Evolutionary conservation across 305 asterid genomes (phyloP).

Genomic region (Fraxinus xanthoxyloides): DNA sequence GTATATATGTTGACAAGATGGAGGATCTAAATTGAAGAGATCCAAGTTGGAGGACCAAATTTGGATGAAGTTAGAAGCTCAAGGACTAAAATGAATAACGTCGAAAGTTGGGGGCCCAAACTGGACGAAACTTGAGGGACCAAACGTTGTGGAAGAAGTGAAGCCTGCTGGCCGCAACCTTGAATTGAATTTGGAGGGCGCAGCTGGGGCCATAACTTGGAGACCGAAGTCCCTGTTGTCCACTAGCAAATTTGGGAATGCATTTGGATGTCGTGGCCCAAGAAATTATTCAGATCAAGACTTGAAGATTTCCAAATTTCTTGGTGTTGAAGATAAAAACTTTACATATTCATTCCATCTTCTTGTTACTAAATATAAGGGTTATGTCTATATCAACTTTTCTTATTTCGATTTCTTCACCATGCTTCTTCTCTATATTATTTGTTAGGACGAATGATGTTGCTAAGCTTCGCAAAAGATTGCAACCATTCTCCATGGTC

Average conservation of each 20-base stretch:
- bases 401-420: no score
- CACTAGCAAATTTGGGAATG: background rate
- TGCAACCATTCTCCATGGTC: constrained; percentile 51
- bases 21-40: background rate
- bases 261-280: background rate
- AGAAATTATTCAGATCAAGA: background rate
- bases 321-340: no score
- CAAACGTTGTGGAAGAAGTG: background rate
- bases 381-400: no score
- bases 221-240: no score
- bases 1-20: background rate
- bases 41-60: background rate
- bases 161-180: background rate
- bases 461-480: constrained; percentile 50
- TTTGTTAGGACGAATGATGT: background rate
- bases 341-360: no score
- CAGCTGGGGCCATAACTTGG: no score
- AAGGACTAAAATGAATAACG: background rate
- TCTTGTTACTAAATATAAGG: no score
- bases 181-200: background rate
- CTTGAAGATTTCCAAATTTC: no score
- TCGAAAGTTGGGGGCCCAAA: background rate
- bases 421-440: no score
- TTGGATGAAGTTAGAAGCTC: background rate
- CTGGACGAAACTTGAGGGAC: background rate